Conservation (phyloP, 108 stramenopile species). For the Discostella stelligeroides region DNA sequence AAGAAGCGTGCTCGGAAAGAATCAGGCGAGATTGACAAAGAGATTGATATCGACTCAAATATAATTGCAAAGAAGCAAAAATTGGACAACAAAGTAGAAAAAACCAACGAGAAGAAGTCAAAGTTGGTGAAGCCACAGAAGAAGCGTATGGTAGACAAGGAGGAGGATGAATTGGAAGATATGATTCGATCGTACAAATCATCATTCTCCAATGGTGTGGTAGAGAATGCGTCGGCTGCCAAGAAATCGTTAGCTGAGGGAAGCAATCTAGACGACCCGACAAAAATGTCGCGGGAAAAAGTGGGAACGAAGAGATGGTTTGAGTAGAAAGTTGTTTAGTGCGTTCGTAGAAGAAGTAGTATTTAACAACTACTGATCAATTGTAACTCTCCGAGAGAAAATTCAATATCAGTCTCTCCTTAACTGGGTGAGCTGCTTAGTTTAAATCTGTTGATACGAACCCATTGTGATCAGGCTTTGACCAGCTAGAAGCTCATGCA, state of each 20-base stretch:
- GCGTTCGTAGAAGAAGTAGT: no score
- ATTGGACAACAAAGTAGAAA: conserved; percentile 14
- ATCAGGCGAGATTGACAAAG: conserved; percentile 25
- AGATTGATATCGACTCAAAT: conserved; percentile 5
- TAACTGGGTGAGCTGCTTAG: no score
- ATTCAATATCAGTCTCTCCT: no score
- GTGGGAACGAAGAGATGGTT: conserved; percentile 63
- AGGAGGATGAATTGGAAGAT: conserved; percentile 66
- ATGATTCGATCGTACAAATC: conserved; percentile 67
- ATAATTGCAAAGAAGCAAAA: conserved; percentile 7
- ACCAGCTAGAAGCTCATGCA: no score
- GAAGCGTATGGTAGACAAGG: conserved; percentile 56
- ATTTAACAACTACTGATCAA: no score
- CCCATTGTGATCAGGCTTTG: no score
- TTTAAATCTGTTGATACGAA: no score
- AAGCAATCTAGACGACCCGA: conserved; percentile 10
- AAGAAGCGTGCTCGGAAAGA: conserved; percentile 63
- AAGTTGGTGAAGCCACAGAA: conserved; percentile 38
- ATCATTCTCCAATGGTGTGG: conserved; percentile 31
- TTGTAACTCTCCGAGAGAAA: no score
- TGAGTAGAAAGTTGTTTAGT: no score
- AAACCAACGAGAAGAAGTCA: conserved; percentile 31
- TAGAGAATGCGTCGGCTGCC: neutral
- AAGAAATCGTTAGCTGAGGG: conserved; percentile 7
- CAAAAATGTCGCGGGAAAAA: conserved; percentile 11